Evolutionary conservation across 2,329 filamentous ascomycete genomes (phyloP), one percentile per base, ranked within the genome.

Genomic region (Teratosphaeriaceae sp.): DNA sequence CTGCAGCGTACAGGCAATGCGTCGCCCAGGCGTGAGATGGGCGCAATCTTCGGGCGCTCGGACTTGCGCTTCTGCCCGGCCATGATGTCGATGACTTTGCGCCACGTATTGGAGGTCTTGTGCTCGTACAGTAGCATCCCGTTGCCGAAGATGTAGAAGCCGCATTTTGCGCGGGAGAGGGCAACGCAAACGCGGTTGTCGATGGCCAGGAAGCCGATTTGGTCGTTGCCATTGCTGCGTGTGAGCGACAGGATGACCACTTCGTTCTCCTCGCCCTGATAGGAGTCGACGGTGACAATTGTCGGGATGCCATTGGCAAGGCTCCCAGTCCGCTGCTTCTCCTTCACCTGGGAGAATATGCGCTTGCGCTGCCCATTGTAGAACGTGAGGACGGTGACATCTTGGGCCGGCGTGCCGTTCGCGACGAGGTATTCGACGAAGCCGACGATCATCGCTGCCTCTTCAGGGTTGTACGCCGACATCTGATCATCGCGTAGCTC

Each of bases 311-410:
- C 75, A 54, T 94, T 87, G 1, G 88, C 89, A 58, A 95, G 94
- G 29, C 12, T 18, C 31, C 20, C 31, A 18, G 15, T 34, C 15
- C 31, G 31, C 18, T 20, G 31, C 3, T 19, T 20, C 6, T 20
- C 23, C n/a, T 18, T 27, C 3, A 20, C 37, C 23, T 12, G 23
- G 12, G 67, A 69, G 0, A 80, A 54, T 2, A 95, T 72, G 2
- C 73, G 65, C 51, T 83, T 84, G 34, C 82, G 74, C 58, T 96
- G 89, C 0, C 85, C 88, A 33, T 85, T 87, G 69, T 95, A 96
- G 58, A 92, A 95, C 0, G 88, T 90, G 38, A 96, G 64, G 2
- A 95, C 69, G 0, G 88, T 94, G 43, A 95, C 88, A 5, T 82
- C 71, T 0, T 66, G 60, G 0, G 75, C 60, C 0, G 66, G 53